Evolutionary conservation across 169 alveolate species (phyloP), one percentile per base, ranked within the genome.

Genomic region (Plasmodium coatneyi): DNA sequence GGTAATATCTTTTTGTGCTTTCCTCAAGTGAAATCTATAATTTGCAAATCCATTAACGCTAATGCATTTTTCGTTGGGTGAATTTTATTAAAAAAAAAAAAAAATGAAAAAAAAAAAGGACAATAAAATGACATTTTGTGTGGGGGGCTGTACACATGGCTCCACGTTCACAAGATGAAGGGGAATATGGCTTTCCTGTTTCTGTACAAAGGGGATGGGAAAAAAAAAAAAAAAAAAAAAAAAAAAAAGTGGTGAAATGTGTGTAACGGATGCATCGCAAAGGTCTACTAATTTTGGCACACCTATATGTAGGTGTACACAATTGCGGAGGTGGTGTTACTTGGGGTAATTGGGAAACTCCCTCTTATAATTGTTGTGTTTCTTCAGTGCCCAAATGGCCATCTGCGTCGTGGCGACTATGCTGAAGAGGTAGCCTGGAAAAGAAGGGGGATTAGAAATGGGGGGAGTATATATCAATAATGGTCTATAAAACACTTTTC

Each of bases 301-400:
- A 60, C 76, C 3, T 60, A 19, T 60, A 72, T 72, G 19, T 46
- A 46, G 5, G 19, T 72, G 46, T 25, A 72, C 49, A 72, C 19
- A 72, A 6, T 12, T 72, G 46, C 22, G 39, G 19, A 16, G 43
- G 3, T n/a, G 39, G 74, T 54, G 80, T 82, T 96, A 80, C 97
- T 96, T 98, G 84, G 96, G 96, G 66, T 97, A 97, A 71, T 98
- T 97, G 2, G 98, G 97, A 91, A 98, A 98, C 70, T 98, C 99
- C 46, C 95, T 96, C 79, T 97, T 97, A 92, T 98, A 98, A 93
- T 97, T 97, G 39, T 92, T 92, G 95, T 98, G 99, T 84, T 98
- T 98, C 94, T 97, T 96, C 52, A 96, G 84, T 28, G 99, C 99
- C 99, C 99, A 98, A 49, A 97, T 97, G 76, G 97, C 92, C 98